Evolutionary conservation across 1,284 basidiomycete species (phyloP).

Genomic region (Ustilago vetiveriae): DNA sequence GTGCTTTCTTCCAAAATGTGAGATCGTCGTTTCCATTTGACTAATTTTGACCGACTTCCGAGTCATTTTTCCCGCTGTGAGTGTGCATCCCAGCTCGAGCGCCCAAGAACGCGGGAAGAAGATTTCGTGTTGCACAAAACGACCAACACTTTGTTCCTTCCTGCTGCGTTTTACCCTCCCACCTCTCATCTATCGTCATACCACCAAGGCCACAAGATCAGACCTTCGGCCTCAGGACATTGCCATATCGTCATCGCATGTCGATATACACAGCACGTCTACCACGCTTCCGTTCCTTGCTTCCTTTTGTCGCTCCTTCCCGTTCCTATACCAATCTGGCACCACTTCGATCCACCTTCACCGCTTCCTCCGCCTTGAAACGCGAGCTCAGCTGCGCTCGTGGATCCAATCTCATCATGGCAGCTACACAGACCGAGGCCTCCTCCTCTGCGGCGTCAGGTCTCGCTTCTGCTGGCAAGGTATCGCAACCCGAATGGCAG

Average conservation of each 20-base stretch:
- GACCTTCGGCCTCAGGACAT: not conserved
- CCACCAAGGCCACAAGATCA: not conserved
- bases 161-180: not conserved
- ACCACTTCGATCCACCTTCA: not conserved
- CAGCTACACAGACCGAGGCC: constrained; percentile 31
- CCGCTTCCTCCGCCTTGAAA: not conserved
- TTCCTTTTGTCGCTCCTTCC: constrained; percentile 9
- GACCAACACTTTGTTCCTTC: constrained; percentile 4
- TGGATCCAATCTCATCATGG: constrained; percentile 38
- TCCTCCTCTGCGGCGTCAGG: constrained; percentile 14
- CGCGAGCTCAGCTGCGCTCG: constrained; percentile 37
- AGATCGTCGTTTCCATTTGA: too few relatives aligned
- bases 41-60: constrained; percentile 47
- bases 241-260: constrained; percentile 21
- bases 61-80: constrained; percentile 9
- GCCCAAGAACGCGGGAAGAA: constrained; percentile 1
- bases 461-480: constrained; percentile 18
- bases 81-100: constrained; percentile 5
- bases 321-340: too few relatives aligned
- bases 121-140: not conserved
- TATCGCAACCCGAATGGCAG: constrained; percentile 43
- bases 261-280: constrained; percentile 17
- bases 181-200: not conserved
- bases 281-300: constrained; percentile 9
- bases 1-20: constrained; percentile 14